Base-by-base conservation (phyloP, 2,329 filamentous ascomycete species). In the Curvularia hawaiiensis region DNA sequence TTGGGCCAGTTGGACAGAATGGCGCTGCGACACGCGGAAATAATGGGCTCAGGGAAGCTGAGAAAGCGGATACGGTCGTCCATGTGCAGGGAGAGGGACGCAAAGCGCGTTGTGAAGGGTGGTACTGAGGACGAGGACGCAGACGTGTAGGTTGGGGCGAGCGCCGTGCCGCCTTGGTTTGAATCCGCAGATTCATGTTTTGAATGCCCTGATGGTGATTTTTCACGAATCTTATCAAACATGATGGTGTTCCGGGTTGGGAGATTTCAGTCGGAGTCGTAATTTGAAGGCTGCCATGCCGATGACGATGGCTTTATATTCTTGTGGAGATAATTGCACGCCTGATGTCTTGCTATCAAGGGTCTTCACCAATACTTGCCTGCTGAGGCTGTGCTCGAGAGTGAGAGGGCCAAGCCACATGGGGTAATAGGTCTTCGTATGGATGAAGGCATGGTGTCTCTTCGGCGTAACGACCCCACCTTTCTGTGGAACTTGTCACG, bases 31-130 rank as follows among this genome's bases (percentile, higher is more conserved):
- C 75, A 66, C 9, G 57, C 60, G 22, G 63, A 58, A 30, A 77
- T 56, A 8, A 75, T 66, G 28, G 52, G 33, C 10, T 60, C 48
- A 1, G 71, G 67, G 59, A 79, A 79, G 38, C 70, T 67, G 11
- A 79, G 62, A 30, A 79, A 70, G 14, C 77, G 77, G n/a, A 72
- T 31, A 11, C 64, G 56, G 48, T 70, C 67, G 20, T 54, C 44
- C 55, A 59, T 50, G 52, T 71, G 68, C 39, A 71, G 58, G 0
- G 67, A 69, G 28, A 71, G 52, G 1, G 66, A 69, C 6, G 68
- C 68, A 46, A 69, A 69, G 28, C 46, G 58, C 3, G 68, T 65
- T 49, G 67, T 63, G 24, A 68, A 57, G 35, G 55, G 3, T 16
- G 56, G 50, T n/a, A 26, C 16, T 44, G 38, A 6, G 1, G 63